These are phyloP conservation scores for Phytopythium aichiense DNA, from an alignment of 352 stramenopile species.

Conservation along the genomic window DNA sequence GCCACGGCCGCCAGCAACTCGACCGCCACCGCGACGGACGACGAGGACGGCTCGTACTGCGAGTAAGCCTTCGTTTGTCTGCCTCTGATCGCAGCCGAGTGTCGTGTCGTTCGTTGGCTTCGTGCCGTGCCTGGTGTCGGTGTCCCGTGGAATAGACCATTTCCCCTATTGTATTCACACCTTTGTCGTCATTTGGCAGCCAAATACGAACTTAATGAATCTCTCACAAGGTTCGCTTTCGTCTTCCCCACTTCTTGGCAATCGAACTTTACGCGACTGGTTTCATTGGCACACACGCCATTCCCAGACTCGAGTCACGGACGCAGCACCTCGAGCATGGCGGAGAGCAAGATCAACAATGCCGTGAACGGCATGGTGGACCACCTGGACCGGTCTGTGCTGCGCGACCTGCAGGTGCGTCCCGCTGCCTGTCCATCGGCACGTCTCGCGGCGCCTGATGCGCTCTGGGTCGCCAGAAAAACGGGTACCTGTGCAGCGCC, in stretches of 20 bases:
- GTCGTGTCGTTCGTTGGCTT: no score
- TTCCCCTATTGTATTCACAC: background rate
- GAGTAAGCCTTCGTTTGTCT: background rate
- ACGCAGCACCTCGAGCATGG: slow-evolving; percentile 30
- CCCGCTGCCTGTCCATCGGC: background rate
- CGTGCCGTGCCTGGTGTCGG: no score
- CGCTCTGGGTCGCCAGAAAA: slow-evolving; percentile 30
- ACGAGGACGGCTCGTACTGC: slow-evolving; percentile 3
- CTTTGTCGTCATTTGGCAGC: no score
- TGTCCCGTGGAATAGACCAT: no score
- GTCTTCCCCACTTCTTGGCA: background rate
- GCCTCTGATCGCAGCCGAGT: no score
- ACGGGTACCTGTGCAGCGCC: slow-evolving; percentile 79
- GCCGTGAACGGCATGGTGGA: slow-evolving; percentile 85
- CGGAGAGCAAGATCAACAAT: slow-evolving; percentile 77
- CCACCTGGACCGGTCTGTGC: slow-evolving; percentile 64
- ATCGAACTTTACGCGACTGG: background rate
- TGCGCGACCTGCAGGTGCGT: slow-evolving; percentile 68
- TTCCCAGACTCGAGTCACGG: background rate
- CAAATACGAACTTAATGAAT: background rate
- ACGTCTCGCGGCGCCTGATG: no score
- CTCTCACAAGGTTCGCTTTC: background rate
- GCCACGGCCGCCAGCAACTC: slow-evolving; percentile 5
- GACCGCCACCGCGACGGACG: slow-evolving; percentile 1
- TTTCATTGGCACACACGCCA: background rate